These are phyloP conservation scores for Heteromeles arbutifolia DNA, from an alignment of 306 rosid genomes.

Conservation along the genomic window DNA sequence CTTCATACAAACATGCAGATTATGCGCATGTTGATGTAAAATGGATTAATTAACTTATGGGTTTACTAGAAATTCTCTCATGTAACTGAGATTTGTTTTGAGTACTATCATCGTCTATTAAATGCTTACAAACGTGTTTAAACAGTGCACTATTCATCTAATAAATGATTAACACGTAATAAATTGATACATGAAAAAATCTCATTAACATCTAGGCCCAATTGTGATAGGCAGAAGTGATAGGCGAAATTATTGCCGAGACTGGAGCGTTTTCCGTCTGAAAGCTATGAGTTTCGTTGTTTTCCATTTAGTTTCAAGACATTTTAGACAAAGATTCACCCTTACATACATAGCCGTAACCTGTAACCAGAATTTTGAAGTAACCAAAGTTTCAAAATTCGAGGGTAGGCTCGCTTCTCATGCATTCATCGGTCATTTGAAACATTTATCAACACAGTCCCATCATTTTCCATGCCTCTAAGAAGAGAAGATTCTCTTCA, in stretches of 20 bases:
- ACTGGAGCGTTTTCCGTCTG: rapidly evolving
- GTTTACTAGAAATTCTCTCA: background rate
- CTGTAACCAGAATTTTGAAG: no score
- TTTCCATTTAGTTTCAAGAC: background rate
- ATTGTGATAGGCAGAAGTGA: no score
- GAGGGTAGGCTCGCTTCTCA: conserved; percentile 36
- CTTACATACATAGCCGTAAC: no score
- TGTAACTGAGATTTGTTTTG: no score
- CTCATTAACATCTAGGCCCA: no score
- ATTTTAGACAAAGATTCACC: no score
- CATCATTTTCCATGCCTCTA: conserved; percentile 93
- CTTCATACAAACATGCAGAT: background rate
- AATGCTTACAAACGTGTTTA: background rate
- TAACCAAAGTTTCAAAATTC: background rate
- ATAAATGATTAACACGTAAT: no score
- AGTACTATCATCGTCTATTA: no score
- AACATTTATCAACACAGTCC: conserved; percentile 74
- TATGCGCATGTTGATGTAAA: background rate
- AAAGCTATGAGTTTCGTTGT: no score
- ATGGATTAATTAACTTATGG: background rate
- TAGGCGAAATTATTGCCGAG: no score
- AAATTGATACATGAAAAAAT: no score
- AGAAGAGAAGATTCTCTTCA: conserved; percentile 86
- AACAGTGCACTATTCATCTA: background rate
- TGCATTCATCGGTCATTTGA: conserved; percentile 86